These are phyloP conservation scores for Lolium multiflorum DNA, from an alignment of 176 grass and related monocot species.

Conservation along the genomic window DNA sequence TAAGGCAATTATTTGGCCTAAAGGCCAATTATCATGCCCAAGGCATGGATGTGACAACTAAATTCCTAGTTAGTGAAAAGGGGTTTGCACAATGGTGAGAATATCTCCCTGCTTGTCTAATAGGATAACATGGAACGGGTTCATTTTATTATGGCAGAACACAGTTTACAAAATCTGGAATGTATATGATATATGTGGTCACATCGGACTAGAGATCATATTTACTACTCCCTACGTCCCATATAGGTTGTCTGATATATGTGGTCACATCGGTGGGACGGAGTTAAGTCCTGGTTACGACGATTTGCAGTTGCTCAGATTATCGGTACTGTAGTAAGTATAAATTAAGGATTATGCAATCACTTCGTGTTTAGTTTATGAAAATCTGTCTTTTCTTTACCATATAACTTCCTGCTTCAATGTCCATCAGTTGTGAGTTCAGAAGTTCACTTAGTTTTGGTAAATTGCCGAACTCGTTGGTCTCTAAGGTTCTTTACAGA, in stretches of 20 bases:
- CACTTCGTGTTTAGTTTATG: background rate
- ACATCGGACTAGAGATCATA: background rate
- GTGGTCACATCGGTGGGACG: too few relatives aligned
- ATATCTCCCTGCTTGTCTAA: constrained; percentile 18
- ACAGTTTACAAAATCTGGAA: background rate
- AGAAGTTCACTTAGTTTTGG: background rate
- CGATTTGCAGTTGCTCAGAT: constrained; percentile 22
- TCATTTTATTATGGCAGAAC: background rate
- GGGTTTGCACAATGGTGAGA: constrained; percentile 90
- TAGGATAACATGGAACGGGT: background rate
- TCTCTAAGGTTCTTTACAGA: constrained; percentile 7
- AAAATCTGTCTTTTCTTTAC: background rate
- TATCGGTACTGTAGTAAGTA: background rate
- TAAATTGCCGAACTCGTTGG: background rate
- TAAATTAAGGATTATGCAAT: background rate
- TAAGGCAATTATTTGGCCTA: constrained; percentile 93
- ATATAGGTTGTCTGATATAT: too few relatives aligned
- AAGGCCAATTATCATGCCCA: constrained; percentile 64
- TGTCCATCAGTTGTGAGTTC: background rate
- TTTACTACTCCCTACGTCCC: constrained; percentile 6
- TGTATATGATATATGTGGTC: background rate
- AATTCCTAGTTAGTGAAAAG: constrained; percentile 81
- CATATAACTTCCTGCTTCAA: background rate
- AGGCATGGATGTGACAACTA: constrained; percentile 46
- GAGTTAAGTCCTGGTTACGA: background rate